Base-by-base conservation (phyloP, 202 grass and related monocot species). In the Musa balbisiana region DNA sequence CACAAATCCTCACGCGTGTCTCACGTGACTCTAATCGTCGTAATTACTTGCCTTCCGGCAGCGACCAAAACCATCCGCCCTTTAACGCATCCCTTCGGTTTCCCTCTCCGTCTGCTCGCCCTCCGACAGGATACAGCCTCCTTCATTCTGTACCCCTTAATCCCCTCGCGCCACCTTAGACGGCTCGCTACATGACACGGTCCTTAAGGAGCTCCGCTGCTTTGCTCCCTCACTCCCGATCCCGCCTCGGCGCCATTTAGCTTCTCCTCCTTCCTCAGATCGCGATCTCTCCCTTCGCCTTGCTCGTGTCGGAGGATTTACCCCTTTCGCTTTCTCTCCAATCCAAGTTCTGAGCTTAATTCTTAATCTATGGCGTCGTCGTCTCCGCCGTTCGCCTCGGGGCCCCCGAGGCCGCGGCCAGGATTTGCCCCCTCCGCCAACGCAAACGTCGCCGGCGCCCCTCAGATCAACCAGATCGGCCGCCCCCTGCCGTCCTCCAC, bases 381-480 rank as follows among this genome's bases (percentile, higher is more conserved):
- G 55, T 53, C 81, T 69, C 62, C 73, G 75, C 71, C 89, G 73
- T 82, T 79, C 68, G 70, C 84, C 75, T 17, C 74, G 53, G 79
- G 62, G 51, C 58, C 76, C 12, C 68, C 65, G 65, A 66, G 86
- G 78, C 86, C 80, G 66, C 84, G 82, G 27, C 84, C 84, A 27
- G 78, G 84, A 19, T 89, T 87, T 72, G 16, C 60, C 5, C 80
- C 82, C 54, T 54, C 75, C 73, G 59, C 80, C 21, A 79, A 71
- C 16, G 78, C 77, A 64, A 90, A 80, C 76, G 58, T 84, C 29
- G 68, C 85, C 23, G 73, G 62, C 12, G 75, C 88, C 43, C 72
- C 86, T 62, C 85, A 87, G 8, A 89, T 86, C 68, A 75, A 81
- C 29, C 85, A 94, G 81, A 87, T 90, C 88, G 81, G 83, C 69